Evolutionary conservation across 305 asterid species (phyloP).

Genomic region (Fraxinus latifolia): DNA sequence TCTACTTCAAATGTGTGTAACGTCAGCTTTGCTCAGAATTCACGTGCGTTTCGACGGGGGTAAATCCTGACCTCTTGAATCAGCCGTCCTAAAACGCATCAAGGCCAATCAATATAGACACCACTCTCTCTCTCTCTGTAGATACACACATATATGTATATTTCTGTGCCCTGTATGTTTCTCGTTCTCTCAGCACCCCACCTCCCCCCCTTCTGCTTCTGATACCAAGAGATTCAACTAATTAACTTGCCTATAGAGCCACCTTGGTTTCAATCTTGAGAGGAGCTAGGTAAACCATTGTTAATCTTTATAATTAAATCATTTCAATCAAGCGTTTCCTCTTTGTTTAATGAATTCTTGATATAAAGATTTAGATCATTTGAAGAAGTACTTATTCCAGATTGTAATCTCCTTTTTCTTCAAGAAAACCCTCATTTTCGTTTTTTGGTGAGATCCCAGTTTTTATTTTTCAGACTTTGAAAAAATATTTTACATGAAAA

Average conservation of each 20-base stretch:
- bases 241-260: background rate
- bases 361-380: background rate
- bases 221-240: background rate
- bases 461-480: background rate
- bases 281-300: background rate
- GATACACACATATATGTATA: background rate
- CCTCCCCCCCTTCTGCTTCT: background rate
- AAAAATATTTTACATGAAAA: background rate
- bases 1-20: background rate
- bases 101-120: background rate
- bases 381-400: background rate
- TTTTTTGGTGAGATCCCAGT: background rate
- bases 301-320: background rate
- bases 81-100: background rate
- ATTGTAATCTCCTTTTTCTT: background rate
- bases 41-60: background rate
- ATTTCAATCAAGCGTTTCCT: background rate
- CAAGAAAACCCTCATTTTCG: background rate
- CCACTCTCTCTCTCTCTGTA: background rate
- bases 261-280: background rate
- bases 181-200: background rate
- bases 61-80: background rate
- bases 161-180: background rate
- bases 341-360: background rate
- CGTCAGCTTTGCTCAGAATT: background rate